Conservation (phyloP, 306 rosid species). For the Lablab purpureus region DNA sequence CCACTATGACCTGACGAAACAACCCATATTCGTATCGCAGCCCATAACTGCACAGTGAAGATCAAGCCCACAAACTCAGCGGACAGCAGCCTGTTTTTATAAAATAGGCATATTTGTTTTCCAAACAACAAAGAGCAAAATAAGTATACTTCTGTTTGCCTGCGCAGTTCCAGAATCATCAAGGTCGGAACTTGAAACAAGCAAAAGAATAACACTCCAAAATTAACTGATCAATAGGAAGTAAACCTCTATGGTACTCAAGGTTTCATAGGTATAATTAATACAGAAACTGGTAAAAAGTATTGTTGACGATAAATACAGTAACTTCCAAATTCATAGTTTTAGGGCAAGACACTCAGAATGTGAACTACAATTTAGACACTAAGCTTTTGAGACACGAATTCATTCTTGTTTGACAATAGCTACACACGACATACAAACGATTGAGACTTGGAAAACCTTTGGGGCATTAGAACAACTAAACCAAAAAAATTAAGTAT, state of each 20-base stretch:
- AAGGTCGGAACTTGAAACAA: slow-evolving; percentile 3
- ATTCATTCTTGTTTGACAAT: slow-evolving; percentile 13
- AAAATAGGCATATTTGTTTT: slow-evolving; percentile 38
- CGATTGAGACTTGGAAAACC: slow-evolving; percentile 17
- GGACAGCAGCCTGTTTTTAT: slow-evolving; percentile 19
- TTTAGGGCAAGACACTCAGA: slow-evolving; percentile 22
- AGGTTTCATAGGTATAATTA: slow-evolving; percentile 34
- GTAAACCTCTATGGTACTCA: slow-evolving; percentile 28
- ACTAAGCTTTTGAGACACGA: slow-evolving; percentile 26
- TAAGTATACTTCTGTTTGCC: slow-evolving; percentile 30
- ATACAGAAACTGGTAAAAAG: slow-evolving; percentile 30
- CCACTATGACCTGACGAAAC: slow-evolving; percentile 75
- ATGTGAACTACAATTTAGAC: slow-evolving; percentile 18
- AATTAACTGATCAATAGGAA: slow-evolving; percentile 21
- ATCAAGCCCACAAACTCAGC: slow-evolving; percentile 38
- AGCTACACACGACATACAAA: slow-evolving; percentile 25
- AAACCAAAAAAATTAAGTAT: slow-evolving; percentile 32
- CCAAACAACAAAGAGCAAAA: slow-evolving; percentile 36
- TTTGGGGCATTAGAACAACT: slow-evolving; percentile 21
- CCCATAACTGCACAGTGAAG: slow-evolving; percentile 65
- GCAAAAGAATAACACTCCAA: slow-evolving; percentile 26
- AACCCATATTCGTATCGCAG: slow-evolving; percentile 76
- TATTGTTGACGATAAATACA: slow-evolving; percentile 7
- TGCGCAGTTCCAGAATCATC: slow-evolving; percentile 29
- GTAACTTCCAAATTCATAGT: slow-evolving; percentile 37